These are phyloP conservation scores for Bacterosira constricta DNA, from an alignment of 108 stramenopile genomes.

Conservation along the genomic window DNA sequence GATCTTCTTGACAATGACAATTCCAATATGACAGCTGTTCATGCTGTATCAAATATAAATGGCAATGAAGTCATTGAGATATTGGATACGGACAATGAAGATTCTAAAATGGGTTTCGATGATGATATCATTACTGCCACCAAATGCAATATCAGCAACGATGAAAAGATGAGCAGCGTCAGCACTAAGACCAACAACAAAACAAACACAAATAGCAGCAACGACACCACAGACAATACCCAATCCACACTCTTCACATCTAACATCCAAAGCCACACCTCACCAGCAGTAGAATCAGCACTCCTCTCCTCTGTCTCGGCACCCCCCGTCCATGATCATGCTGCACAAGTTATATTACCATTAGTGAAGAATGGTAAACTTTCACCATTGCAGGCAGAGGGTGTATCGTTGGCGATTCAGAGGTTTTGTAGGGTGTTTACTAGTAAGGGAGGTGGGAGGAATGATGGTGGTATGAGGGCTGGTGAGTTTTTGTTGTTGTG, in stretches of 20 bases:
- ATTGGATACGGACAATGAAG: constrained; percentile 12
- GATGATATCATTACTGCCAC: not conserved
- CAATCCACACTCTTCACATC: too few species aligned
- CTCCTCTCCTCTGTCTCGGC: constrained; percentile 49
- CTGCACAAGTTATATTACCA: constrained; percentile 25
- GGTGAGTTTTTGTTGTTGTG: too few species aligned
- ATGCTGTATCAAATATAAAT: not conserved
- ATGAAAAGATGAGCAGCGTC: not conserved
- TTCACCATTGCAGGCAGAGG: constrained; percentile 69
- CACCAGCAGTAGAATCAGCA: constrained; percentile 56
- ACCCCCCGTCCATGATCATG: constrained; percentile 20
- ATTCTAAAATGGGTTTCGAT: not conserved
- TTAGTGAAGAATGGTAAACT: constrained; percentile 34
- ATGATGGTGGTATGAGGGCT: constrained; percentile 1
- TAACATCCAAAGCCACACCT: constrained; percentile 51
- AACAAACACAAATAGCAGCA: not conserved
- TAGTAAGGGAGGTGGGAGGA: constrained; percentile 3
- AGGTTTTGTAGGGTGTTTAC: constrained; percentile 46
- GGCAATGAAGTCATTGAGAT: constrained; percentile 10
- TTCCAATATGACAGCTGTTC: not conserved
- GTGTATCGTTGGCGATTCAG: constrained; percentile 54
- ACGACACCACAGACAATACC: not conserved
- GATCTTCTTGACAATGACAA: not conserved
- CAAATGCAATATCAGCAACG: not conserved
- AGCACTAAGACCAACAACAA: not conserved